Evolutionary conservation across 2,329 filamentous ascomycete species (phyloP).

Genomic region (Cercospora sp.): DNA sequence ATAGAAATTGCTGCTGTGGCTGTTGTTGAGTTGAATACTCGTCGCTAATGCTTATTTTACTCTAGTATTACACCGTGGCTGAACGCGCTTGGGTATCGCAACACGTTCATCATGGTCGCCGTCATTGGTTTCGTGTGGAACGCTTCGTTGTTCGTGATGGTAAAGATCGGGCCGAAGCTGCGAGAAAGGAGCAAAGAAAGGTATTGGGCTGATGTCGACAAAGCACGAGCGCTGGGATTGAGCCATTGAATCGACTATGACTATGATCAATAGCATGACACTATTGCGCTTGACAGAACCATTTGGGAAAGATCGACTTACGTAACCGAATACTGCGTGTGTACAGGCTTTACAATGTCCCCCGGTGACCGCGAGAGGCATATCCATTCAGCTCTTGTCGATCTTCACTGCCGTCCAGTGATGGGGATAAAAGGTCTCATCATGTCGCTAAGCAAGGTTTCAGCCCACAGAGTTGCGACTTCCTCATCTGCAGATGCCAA

Average conservation of each 20-base stretch:
- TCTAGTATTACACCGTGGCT: conserved; percentile 24
- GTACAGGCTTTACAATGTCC: not conserved
- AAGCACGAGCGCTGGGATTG: conserved; percentile 22
- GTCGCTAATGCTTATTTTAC: not conserved
- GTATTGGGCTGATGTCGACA: conserved; percentile 26
- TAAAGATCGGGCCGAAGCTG: conserved; percentile 20
- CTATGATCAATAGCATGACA: not conserved
- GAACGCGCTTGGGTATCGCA: conserved; percentile 22
- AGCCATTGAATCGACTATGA: conserved; percentile 14
- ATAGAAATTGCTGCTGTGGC: not conserved
- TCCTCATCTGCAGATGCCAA: not conserved
- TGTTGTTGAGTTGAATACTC: not conserved
- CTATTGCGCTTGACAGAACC: not conserved
- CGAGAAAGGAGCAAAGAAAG: conserved; percentile 20
- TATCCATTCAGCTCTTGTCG: no score
- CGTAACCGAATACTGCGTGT: not conserved
- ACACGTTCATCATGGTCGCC: conserved; percentile 28
- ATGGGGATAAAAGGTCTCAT: no score
- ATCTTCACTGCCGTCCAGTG: no score
- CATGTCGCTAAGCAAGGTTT: not conserved
- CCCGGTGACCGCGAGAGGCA: not conserved
- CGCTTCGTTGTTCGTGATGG: conserved; percentile 25
- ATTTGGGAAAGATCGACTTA: not conserved
- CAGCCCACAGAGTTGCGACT: not conserved
- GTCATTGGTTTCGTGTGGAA: conserved; percentile 26